These are phyloP conservation scores for Fusarium sp. DNA, from an alignment of 2,329 filamentous ascomycete species.

Conservation along the genomic window DNA sequence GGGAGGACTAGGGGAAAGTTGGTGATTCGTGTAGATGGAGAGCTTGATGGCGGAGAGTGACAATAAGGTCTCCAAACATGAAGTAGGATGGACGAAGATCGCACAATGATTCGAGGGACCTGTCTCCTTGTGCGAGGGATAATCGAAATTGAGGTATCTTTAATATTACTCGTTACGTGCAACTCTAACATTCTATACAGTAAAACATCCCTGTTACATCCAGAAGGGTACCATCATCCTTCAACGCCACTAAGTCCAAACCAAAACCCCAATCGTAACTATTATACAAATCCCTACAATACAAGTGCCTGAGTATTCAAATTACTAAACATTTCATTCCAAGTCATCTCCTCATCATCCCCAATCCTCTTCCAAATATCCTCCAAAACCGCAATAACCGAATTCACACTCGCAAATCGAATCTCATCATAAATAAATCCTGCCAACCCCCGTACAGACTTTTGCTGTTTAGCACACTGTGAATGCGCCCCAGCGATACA, in stretches of 20 bases:
- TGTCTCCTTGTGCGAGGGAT: fast-evolving
- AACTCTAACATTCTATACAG: background rate
- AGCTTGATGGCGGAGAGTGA: background rate
- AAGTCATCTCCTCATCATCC: constrained; percentile 16
- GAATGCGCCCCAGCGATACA: constrained; percentile 53
- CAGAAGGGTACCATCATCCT: background rate
- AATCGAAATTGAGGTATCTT: no score
- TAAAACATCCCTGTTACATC: no score
- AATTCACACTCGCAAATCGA: constrained; percentile 53
- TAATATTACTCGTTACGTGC: no score
- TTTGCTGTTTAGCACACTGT: constrained; percentile 45
- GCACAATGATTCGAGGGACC: no score
- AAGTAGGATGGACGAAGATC: no score
- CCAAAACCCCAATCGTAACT: background rate
- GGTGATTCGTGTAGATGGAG: constrained; percentile 8
- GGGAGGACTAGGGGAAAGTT: constrained; percentile 21
- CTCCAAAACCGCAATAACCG: constrained; percentile 39
- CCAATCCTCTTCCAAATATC: constrained; percentile 36
- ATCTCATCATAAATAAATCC: constrained; percentile 48
- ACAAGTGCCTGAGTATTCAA: constrained; percentile 43
- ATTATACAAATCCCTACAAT: constrained; percentile 5
- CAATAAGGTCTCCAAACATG: no score
- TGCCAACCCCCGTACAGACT: constrained; percentile 30
- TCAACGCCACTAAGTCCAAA: no score
- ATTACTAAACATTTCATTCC: constrained; percentile 42